Evolutionary conservation across 306 rosid genomes (phyloP).

Genomic region (Ammopiptanthus mongolicus): DNA sequence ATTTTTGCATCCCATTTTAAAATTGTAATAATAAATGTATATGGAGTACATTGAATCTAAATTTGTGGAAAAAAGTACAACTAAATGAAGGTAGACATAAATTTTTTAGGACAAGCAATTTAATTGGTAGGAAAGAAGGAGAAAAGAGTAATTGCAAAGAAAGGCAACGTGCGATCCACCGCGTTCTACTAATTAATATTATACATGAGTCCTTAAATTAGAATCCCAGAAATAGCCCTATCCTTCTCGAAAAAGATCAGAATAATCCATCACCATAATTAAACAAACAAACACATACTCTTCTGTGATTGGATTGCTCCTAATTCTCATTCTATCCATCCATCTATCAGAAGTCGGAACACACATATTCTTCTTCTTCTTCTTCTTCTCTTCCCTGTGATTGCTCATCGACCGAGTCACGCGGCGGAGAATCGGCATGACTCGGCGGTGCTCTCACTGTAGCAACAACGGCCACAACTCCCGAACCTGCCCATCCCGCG

Average conservation of each 20-base stretch:
- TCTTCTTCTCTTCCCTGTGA: not conserved
- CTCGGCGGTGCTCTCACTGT: slow-evolving; percentile 99
- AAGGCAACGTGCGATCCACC: slow-evolving; percentile 32
- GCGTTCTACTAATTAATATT: slow-evolving; percentile 44
- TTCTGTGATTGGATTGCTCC: no score
- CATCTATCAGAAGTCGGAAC: no score
- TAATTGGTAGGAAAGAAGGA: slow-evolving; percentile 4
- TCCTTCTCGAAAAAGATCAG: not conserved
- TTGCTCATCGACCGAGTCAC: slow-evolving; percentile 28
- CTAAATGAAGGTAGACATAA: no score
- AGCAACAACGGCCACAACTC: slow-evolving; percentile 96
- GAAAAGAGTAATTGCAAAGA: slow-evolving; percentile 16
- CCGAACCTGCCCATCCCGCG: slow-evolving; percentile 80
- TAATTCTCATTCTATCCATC: not conserved
- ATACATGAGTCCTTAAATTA: not conserved
- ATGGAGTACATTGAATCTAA: no score
- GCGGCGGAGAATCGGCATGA: slow-evolving; percentile 46
- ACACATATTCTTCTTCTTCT: not conserved
- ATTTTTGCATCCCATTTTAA: no score
- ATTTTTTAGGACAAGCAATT: no score
- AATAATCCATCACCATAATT: not conserved
- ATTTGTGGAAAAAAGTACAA: no score
- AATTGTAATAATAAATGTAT: no score
- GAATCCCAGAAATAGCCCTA: slow-evolving; percentile 30
- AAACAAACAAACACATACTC: slow-evolving; percentile 13